Evolutionary conservation across 306 rosid genomes (phyloP).

Genomic region (Citrullus amarus): DNA sequence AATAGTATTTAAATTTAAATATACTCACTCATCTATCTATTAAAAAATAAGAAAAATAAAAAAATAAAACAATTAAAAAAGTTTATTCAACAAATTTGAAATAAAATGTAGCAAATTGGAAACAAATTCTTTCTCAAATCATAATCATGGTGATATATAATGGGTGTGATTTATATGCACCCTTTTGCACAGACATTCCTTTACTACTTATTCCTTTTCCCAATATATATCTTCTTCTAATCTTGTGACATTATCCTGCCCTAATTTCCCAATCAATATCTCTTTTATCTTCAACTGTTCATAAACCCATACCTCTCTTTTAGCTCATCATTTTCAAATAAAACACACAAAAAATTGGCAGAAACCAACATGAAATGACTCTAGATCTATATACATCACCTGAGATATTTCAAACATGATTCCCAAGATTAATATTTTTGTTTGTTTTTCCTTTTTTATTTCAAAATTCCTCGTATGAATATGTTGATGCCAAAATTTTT

Average conservation of each 20-base stretch:
- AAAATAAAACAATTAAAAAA: too few species aligned
- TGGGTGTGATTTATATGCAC: constrained; percentile 29
- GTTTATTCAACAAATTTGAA: not conserved
- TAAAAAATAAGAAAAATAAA: too few species aligned
- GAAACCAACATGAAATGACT: not conserved
- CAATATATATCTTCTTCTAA: not conserved
- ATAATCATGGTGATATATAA: constrained; percentile 13
- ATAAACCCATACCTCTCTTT: not conserved
- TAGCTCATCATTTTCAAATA: not conserved
- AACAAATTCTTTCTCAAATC: not conserved
- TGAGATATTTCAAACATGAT: too few species aligned
- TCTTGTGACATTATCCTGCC: not conserved
- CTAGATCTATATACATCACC: too few species aligned
- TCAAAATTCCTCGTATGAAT: too few species aligned
- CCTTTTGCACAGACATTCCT: constrained; percentile 21
- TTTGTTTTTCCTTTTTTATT: too few species aligned
- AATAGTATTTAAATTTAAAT: too few species aligned
- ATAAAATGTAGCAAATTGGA: not conserved
- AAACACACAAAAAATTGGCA: not conserved
- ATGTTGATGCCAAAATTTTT: too few species aligned
- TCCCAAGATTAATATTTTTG: too few species aligned
- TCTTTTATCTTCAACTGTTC: not conserved
- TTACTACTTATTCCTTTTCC: constrained; percentile 22
- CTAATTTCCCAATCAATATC: not conserved
- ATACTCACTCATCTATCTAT: too few species aligned